Evolutionary conservation across 164 flowering plant genomes (phyloP), one percentile per base, ranked within the genome.

Genomic region (Annona cherimola): DNA sequence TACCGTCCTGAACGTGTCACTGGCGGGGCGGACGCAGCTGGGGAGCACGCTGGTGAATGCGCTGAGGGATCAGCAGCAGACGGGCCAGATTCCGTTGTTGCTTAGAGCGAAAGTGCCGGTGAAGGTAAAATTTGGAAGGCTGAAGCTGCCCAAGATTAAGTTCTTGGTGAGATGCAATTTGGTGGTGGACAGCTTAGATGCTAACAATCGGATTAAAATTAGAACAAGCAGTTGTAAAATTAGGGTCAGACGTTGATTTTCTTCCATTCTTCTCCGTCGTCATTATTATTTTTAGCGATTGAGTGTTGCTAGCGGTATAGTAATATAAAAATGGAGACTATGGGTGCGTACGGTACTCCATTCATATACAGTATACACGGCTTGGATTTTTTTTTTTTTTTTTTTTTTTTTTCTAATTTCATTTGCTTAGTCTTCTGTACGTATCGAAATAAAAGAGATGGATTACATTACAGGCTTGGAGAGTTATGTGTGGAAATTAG

Each of bases 61-160:
- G 18, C 16, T 90, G 69, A 75, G 76, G 66, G 71, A 76, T 68
- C 84, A 86, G 74, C 86, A 84, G 78, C 74, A 75, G 76, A 87
- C 85, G 0, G 98, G 98, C 1, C 79, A 41, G 55, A 78, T 93
- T 40, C 97, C 94, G 1, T 71, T 93, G 81, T 63, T 66, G 18
- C 78, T 93, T 2, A 82, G 70, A 41, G 95, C 74, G 1, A 81
- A 67, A n/a, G 92, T 90, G 39, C 95, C 97, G 18, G 90, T 91
- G 73, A 86, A 84, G 76, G 66, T 93, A 12, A 84, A 88, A 80
- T 72, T 91, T 14, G 97, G 97, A 44, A 81, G 74, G 69, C 69
- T 93, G 84, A 93, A 84, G 86, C 83, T 91, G 62, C 72, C 70
- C 84, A 83, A 86, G 78, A 75, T 92, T 74, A 93, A 80, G 78